Percentiles rank a stretch among this genome's conserved stretches.
Evolutionary conservation across 176 grass and related monocot genomes (phyloP).

Genomic region (Lolium rigidum): DNA sequence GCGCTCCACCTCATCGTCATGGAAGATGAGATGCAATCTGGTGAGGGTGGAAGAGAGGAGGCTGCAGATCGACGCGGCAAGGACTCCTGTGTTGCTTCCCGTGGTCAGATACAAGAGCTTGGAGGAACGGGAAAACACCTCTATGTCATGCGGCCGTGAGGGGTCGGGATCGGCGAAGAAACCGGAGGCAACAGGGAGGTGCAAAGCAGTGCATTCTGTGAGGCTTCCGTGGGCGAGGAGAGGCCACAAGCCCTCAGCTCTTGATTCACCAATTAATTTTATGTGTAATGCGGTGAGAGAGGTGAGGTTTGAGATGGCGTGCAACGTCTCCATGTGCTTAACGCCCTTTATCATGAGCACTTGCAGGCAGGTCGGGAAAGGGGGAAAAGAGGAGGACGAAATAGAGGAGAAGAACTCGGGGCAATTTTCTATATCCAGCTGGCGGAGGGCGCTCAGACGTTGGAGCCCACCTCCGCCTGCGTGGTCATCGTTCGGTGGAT

Average conservation of each 20-base stretch:
- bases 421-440: too few species aligned
- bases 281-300: neutral
- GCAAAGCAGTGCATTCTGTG: neutral
- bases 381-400: neutral
- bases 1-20: fast-evolving
- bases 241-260: neutral
- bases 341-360: fast-evolving
- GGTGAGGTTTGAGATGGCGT: conserved; percentile 9
- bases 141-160: neutral
- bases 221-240: neutral
- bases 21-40: fast-evolving
- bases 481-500: too few species aligned
- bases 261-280: fast-evolving
- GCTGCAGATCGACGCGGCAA: neutral
- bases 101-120: neutral
- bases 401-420: neutral
- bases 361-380: neutral
- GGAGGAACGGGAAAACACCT: neutral
- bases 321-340: neutral
- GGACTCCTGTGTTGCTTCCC: neutral
- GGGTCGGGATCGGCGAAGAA: neutral
- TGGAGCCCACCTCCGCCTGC: neutral
- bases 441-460: neutral
- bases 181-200: too few species aligned
- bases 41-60: conserved; percentile 14